Evolutionary conservation across 148 eudicot genomes (phyloP).

Genomic region (Camellia lanceoleosa): DNA sequence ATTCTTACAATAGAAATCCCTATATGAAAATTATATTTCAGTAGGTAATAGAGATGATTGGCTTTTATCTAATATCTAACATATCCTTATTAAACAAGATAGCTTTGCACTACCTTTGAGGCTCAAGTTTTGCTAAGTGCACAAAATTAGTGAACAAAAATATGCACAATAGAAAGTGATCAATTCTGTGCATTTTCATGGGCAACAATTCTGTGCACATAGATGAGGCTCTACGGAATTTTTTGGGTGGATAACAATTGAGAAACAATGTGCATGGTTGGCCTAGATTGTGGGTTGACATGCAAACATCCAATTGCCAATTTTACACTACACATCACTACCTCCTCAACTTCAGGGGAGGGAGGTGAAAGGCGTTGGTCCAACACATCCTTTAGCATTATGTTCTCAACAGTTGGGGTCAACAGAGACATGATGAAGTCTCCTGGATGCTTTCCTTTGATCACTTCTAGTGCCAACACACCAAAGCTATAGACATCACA

Average conservation of each 20-base stretch:
- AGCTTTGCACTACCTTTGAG: neutral
- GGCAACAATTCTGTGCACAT: too few relatives aligned
- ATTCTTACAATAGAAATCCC: too few relatives aligned
- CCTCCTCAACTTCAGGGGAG: conserved; percentile 18
- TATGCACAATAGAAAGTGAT: too few relatives aligned
- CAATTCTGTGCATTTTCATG: too few relatives aligned
- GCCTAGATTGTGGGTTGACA: conserved; percentile 30
- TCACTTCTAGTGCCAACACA: conserved; percentile 35
- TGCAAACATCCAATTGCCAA: conserved; percentile 32
- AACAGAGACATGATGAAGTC: conserved; percentile 19
- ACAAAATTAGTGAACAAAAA: too few relatives aligned
- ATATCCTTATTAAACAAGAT: neutral
- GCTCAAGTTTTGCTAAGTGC: neutral
- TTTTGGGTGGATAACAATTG: conserved; percentile 19
- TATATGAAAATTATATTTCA: too few relatives aligned
- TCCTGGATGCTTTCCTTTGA: conserved; percentile 43
- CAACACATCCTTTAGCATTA: conserved; percentile 23
- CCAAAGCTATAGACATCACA: conserved; percentile 50
- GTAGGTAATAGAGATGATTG: too few relatives aligned
- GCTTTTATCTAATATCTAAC: neutral
- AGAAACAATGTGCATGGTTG: conserved; percentile 29
- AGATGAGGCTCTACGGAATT: too few relatives aligned
- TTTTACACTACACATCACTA: conserved; percentile 21
- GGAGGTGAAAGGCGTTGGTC: conserved; percentile 39
- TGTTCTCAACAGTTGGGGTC: neutral